A percentile compares a stretch with the other conserved stretches of the same genome.
These are phyloP conservation scores for Davidsoniella australis DNA, from an alignment of 2,329 filamentous ascomycete genomes.

Conservation along the genomic window DNA sequence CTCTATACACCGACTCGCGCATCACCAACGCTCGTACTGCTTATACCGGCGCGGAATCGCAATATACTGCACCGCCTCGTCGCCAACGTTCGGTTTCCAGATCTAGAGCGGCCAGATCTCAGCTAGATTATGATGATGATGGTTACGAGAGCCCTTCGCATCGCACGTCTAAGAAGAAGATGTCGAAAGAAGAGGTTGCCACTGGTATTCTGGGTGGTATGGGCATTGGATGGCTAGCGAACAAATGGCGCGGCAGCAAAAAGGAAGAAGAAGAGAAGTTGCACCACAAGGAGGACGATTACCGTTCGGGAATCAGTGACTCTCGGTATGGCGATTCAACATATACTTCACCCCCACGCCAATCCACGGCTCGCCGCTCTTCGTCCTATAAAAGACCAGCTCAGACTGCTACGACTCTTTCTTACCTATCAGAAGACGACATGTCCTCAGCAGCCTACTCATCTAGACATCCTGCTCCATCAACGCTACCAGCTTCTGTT, in stretches of 20 bases:
- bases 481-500: slow-evolving; percentile 1
- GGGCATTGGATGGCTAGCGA: slow-evolving; percentile 52
- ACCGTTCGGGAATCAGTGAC: slow-evolving; percentile 41
- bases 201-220: slow-evolving; percentile 30
- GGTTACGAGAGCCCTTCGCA: slow-evolving; percentile 37
- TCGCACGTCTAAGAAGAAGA: slow-evolving; percentile 21
- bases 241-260: slow-evolving; percentile 42
- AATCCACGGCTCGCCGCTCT: slow-evolving; percentile 13
- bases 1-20: slow-evolving; percentile 10
- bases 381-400: neutral
- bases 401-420: slow-evolving; percentile 6
- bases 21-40: slow-evolving; percentile 7
- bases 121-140: slow-evolving; percentile 16
- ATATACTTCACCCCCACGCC: slow-evolving; percentile 19
- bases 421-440: slow-evolving; percentile 5
- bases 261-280: slow-evolving; percentile 31
- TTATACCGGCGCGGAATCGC: slow-evolving; percentile 7
- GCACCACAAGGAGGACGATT: slow-evolving; percentile 31
- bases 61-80: slow-evolving; percentile 3
- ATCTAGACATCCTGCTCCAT: neutral
- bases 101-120: slow-evolving; percentile 23
- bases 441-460: slow-evolving; percentile 1
- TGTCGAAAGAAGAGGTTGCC: slow-evolving; percentile 21
- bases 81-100: slow-evolving; percentile 4
- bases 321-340: slow-evolving; percentile 56